Base-by-base conservation (phyloP, 2,329 filamentous ascomycete species). In the Magnaporthiopsis incrustans region DNA sequence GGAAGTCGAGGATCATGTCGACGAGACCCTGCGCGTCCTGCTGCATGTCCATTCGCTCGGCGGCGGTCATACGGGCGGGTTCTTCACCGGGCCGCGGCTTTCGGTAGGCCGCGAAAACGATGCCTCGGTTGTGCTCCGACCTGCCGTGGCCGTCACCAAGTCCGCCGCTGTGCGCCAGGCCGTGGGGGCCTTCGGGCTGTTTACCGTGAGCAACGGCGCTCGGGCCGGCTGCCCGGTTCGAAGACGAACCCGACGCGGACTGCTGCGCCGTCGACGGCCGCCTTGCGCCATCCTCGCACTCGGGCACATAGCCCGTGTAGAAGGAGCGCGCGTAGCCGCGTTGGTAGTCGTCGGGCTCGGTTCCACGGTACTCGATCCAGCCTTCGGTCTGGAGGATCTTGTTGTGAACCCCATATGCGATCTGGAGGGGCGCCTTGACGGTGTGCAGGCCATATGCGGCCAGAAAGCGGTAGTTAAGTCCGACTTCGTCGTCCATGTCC, bases 71-170 rank as follows among this genome's bases (percentile, higher is more conserved):
- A 15, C 72, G 73, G 15, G 74, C 70, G 57, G 74, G 73, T 35
- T 70, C 71, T 22, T 75, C 75, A 30, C 70, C 71, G 57, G 65
- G 56, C 4, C 75, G 73, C 22, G 81, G 79, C 66, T 80, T 80
- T 27, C 82, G 77, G 67, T 85, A 85, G 0, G 81, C 83, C 0
- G 82, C 82, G 64, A 85, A 85, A 6, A 85, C 79, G 65, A 85
- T 81, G 59, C 82, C 83, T 38, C 81, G 77, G 67, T 84, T 79
- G 62, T 77, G 75, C 4, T 25, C 38, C 15, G 38, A 60, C 53
- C 35, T 38, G 25, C 5, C 7, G 4, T 25, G 44, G 68, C 63
- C 65, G 67, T 69, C 53, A 4, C 63, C 63, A 11, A n/a, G 27
- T 30, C 60, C 12, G 71, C 71, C 18, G 71, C 69, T 25, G 56